These are phyloP conservation scores for Pyrus communis DNA, from an alignment of 306 rosid genomes.

Conservation along the genomic window DNA sequence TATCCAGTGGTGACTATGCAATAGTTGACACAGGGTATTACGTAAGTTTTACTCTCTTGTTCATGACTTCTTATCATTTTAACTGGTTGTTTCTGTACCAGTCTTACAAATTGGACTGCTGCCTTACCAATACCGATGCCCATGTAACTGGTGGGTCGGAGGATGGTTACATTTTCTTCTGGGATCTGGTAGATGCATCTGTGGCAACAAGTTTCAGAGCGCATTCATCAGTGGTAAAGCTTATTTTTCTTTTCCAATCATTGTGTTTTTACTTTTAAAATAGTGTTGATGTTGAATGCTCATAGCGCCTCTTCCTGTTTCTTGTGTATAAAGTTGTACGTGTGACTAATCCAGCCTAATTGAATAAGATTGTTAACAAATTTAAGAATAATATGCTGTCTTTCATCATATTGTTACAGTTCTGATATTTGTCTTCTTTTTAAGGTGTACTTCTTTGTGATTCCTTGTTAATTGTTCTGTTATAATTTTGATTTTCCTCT, in stretches of 20 bases:
- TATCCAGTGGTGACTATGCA: background rate
- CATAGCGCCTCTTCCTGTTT: background rate
- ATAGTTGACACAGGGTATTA: background rate
- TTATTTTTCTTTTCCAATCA: background rate
- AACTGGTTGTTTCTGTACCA: slow-evolving; percentile 21
- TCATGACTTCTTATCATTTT: slow-evolving; percentile 17
- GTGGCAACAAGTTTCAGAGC: slow-evolving; percentile 74
- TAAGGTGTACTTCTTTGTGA: background rate
- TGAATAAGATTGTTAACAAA: background rate
- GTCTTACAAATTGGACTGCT: slow-evolving; percentile 90
- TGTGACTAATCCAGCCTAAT: background rate
- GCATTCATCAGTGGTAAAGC: slow-evolving; percentile 75
- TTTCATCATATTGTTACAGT: background rate
- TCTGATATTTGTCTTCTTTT: background rate
- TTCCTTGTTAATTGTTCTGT: background rate
- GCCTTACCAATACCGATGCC: slow-evolving; percentile 88
- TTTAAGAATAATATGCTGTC: background rate
- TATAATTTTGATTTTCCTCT: too few species aligned
- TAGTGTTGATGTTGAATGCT: slow-evolving; percentile 4
- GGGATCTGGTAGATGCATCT: slow-evolving; percentile 92
- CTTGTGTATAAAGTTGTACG: background rate
- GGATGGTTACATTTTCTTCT: slow-evolving; percentile 78
- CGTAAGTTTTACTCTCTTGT: background rate
- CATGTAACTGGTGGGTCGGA: slow-evolving; percentile 88
- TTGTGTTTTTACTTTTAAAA: background rate